phyloP scores from a whole-genome alignment of 257 asterid genomes.

The Lithospermum erythrorhizon region DNA sequence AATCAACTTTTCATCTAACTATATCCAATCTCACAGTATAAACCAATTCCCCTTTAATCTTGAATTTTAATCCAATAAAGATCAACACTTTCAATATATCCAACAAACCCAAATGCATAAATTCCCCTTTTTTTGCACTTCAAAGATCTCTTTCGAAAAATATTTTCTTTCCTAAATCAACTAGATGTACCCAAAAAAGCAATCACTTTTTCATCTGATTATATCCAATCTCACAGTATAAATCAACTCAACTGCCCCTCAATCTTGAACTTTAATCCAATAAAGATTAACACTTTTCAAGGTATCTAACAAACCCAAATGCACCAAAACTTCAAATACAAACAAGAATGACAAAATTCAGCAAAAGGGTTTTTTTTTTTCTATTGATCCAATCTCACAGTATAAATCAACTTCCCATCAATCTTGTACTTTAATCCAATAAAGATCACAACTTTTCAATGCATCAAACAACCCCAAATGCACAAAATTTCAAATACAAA shows the following conservation, averaged over 20 bases:
- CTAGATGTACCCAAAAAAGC: slow-evolving; percentile 2
- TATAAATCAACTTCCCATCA: slow-evolving; percentile 7
- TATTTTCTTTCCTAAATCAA: slow-evolving; percentile 18
- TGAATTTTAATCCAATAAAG: background rate
- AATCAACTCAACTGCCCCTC: slow-evolving; percentile 6
- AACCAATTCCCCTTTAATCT: slow-evolving; percentile 2
- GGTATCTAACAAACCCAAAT: background rate
- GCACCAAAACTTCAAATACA: no score
- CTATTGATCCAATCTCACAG: slow-evolving; percentile 27
- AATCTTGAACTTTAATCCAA: background rate
- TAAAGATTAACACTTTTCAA: background rate
- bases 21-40: slow-evolving; percentile 29
- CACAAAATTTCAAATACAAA: slow-evolving; percentile 4
- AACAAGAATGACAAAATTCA: no score
- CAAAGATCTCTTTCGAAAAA: slow-evolving; percentile 3
- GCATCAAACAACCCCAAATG: slow-evolving; percentile 2
- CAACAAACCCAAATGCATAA: no score
- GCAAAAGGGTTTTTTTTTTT: no score
- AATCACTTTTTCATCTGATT: slow-evolving; percentile 24
- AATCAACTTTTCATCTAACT: slow-evolving; percentile 25
- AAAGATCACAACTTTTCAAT: slow-evolving; percentile 10
- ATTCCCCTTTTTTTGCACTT: no score
- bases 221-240: slow-evolving; percentile 29
- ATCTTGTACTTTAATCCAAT: background rate
- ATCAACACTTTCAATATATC: background rate